A percentile compares a stretch with the other conserved stretches of the same genome.
Evolutionary conservation across 2,329 filamentous ascomycete species (phyloP).

Genomic region (Colletotrichum theobromicola): DNA sequence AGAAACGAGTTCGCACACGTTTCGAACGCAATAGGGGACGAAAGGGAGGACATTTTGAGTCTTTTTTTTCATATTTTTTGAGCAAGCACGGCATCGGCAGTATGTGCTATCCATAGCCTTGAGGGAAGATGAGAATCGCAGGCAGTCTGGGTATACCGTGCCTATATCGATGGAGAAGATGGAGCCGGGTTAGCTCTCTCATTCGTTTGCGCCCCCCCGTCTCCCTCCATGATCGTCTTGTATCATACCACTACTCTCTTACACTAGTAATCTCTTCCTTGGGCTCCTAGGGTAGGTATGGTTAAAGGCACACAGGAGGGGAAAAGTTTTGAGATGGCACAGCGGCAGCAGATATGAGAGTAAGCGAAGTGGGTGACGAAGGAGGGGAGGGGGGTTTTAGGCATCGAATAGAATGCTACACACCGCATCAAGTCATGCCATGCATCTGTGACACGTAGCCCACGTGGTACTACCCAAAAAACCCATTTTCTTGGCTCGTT

Average conservation of each 20-base stretch:
- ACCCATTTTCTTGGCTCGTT: background rate
- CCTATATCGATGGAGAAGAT: background rate
- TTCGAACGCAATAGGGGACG: background rate
- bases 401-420: background rate
- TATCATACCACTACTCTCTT: background rate
- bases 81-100: background rate
- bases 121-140: background rate
- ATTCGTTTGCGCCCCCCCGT: background rate
- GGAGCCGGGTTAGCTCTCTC: background rate
- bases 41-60: background rate
- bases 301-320: background rate
- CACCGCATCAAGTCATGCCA: background rate
- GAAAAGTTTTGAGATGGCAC: background rate
- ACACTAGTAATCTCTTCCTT: background rate
- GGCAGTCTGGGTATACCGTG: background rate
- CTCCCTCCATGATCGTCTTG: background rate
- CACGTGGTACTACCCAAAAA: background rate
- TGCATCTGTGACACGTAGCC: background rate
- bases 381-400: background rate
- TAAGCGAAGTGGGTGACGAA: background rate
- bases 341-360: background rate
- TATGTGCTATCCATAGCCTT: background rate
- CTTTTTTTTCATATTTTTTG: background rate
- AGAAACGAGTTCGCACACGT: background rate
- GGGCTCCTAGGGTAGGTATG: background rate